Evolutionary conservation across 768 basidiomycete genomes (phyloP).

Genomic region (Calocera cornea): DNA sequence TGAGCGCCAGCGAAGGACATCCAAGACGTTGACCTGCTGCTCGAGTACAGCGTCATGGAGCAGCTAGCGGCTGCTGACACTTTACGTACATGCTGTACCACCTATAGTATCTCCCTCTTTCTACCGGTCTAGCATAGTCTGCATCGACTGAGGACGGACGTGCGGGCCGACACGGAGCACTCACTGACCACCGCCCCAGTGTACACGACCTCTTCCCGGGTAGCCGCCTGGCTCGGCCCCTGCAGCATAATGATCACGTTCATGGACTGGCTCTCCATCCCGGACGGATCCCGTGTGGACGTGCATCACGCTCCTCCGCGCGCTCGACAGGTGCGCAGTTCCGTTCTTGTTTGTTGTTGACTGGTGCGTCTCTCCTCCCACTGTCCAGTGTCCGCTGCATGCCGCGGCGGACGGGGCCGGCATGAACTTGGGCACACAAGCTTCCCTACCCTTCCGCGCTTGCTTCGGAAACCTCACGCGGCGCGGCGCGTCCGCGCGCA

Average conservation of each 20-base stretch:
- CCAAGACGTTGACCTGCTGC: constrained; percentile 46
- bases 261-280: constrained; percentile 57
- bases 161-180: too few species aligned
- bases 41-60: constrained; percentile 55
- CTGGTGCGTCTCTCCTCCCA: constrained; percentile 39
- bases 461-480: constrained; percentile 45
- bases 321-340: constrained; percentile 48
- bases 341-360: constrained; percentile 55
- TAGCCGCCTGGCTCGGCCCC: constrained; percentile 48
- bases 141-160: too few species aligned
- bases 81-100: constrained; percentile 29
- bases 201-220: constrained; percentile 43
- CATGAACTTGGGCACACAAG: too few species aligned
- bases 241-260: constrained; percentile 45
- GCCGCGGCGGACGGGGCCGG: too few species aligned
- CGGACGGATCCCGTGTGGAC: constrained; percentile 15
- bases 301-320: constrained; percentile 31
- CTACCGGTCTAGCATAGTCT: too few species aligned
- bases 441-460: constrained; percentile 29
- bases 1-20: constrained; percentile 37
- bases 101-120: constrained; percentile 43
- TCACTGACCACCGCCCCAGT: constrained; percentile 48
- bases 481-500: constrained; percentile 39
- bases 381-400: neutral
- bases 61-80: constrained; percentile 53